Evolutionary conservation across 78 protist genomes (phyloP), one percentile per base, ranked within the genome.

Genomic region (Monocercomonoides exilis): DNA sequence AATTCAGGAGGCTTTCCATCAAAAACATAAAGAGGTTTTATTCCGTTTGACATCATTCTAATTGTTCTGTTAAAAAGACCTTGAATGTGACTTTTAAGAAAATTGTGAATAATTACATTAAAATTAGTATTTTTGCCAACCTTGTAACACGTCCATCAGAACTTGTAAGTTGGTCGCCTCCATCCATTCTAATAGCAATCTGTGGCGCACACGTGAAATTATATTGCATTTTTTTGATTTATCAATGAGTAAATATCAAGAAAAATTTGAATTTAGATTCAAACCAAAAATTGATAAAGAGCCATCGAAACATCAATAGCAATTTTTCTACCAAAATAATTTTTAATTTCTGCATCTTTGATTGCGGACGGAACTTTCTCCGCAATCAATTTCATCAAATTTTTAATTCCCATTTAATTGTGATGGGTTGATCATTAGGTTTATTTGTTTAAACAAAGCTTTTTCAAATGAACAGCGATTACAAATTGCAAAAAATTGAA

Each of bases 1-100:
- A 96, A 32, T 3, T 77, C 92, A 1, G 99, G 99, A 38, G 99
- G 94, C 77, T 86, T 91, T 6, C 99, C 99, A 63, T 98, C 99
- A 84, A 98, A 98, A 45, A 98, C 99, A 64, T 91, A 98, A 1
- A 96, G 91, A 35, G 99, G 99, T 89, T 97, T 97, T 80, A 98
- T 87, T 29, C 99, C 99, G 43, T 85, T 90, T 32, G 90, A 92
- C 32, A 98, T 44, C 93, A 98, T 87, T n/a, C 96, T 91, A n/a
- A 95, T 93, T 34, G 99, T 96, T 44, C 99, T 89, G 77, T 91
- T 91, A 82, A 97, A 92, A 86, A 97, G 41, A 2, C 99, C 99
- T n/a, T 88, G 80, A 36, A 97, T 43, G 91, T 97, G 98, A 34
- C 94, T 93, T 86, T 32, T 45, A 3, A 46, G 32, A 43, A 21